Evolutionary conservation across 305 asterid genomes (phyloP), one percentile per base, ranked within the genome.

Genomic region (Solanum chacoense): DNA sequence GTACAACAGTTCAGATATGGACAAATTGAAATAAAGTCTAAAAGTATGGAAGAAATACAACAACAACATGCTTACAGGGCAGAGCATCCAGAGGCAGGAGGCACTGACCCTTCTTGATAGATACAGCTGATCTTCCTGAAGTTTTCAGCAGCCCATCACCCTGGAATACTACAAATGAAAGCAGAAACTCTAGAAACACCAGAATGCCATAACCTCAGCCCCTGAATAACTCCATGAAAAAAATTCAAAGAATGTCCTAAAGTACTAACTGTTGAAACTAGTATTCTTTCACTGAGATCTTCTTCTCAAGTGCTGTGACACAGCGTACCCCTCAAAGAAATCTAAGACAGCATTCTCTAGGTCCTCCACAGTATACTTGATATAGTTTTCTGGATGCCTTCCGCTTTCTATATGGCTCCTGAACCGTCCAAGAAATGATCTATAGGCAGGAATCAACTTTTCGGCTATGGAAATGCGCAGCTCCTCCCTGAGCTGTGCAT

Each of bases 361-460:
- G 73, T 96, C 97, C 93, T 96, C 98, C 11, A 92, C 98, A 0
- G 98, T 90, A 90, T 93, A 94, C 87, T 92, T 93, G 89, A 95
- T 93, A 91, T 94, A 95, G 88, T 94, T 96, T 92, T 94, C 98
- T 1, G 98, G 98, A 91, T 94, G 97, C 88, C 92, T 93, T 88
- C 97, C 97, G 74, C 98, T 94, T 92, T 94, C 98, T 6, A 96
- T 95, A 88, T 94, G 96, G 85, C 95, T 92, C 91, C 96, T 93
- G 90, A 91, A 95, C 77, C 95, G 90, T 88, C 96, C 98, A 83
- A 94, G 95, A 91, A 96, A 95, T 4, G 96, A 93, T 84, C 95
- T 91, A 88, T 96, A 96, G 3, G 97, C 95, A 9, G 98, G 98
- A 87, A 95, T 90, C 80, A 96, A 88, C 91, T 78, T 87, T 84